A percentile compares a stretch with the other conserved stretches of the same genome.
Evolutionary conservation across 2,329 filamentous ascomycete species (phyloP).

Genomic region (Colletotrichum siamense): DNA sequence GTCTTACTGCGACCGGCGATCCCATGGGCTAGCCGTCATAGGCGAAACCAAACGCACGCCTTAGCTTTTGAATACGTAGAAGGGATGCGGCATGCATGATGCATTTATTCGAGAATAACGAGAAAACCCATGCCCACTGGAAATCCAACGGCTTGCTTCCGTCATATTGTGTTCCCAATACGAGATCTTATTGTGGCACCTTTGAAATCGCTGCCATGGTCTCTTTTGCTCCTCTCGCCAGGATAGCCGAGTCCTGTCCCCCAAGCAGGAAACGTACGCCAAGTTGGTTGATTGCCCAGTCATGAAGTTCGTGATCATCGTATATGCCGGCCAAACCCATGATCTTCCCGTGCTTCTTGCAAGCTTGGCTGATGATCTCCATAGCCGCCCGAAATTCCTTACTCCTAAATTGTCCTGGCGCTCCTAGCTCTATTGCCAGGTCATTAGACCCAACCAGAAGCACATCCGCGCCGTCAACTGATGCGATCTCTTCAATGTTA

Average conservation of each 20-base stretch:
- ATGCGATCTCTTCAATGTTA: constrained; percentile 33
- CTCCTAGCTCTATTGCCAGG: constrained; percentile 30
- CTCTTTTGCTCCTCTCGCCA: neutral
- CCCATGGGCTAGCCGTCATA: neutral
- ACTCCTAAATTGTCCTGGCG: constrained; percentile 26
- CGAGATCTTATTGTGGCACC: neutral
- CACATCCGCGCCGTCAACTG: constrained; percentile 33
- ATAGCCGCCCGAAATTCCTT: constrained; percentile 21
- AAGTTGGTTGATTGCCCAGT: constrained; percentile 23
- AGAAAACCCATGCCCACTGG: neutral
- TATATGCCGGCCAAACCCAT: constrained; percentile 30
- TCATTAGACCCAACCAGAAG: constrained; percentile 37
- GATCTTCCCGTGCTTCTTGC: constrained; percentile 25
- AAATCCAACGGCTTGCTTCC: neutral
- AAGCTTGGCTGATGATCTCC: constrained; percentile 21
- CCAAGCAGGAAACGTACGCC: constrained; percentile 23
- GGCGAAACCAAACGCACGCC: neutral
- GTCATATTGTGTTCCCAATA: neutral
- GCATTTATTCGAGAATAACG: neutral
- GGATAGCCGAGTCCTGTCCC: constrained; percentile 24
- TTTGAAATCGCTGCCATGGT: neutral
- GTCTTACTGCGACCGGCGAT: neutral
- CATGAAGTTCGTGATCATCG: constrained; percentile 19
- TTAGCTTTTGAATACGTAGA: neutral
- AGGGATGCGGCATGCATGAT: neutral